Evolutionary conservation across 345 rosid species (phyloP).

Genomic region (Aegle marmelos): DNA sequence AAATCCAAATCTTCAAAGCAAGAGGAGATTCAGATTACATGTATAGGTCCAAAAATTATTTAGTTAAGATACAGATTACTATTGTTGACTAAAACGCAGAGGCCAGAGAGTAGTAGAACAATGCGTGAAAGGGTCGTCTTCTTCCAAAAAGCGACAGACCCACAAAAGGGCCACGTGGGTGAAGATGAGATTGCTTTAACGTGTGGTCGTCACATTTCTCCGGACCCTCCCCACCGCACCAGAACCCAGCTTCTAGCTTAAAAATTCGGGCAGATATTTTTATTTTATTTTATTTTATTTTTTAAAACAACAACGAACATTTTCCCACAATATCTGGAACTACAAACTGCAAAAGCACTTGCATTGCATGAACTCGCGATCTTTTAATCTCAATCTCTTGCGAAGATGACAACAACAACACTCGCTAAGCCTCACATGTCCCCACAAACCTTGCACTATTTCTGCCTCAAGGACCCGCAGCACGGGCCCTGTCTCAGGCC

Average conservation of each 20-base stretch:
- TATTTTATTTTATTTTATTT: not conserved
- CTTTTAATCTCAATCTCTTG: not conserved
- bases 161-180: slow-evolving; percentile 47
- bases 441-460: slow-evolving; percentile 41
- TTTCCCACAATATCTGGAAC: not conserved
- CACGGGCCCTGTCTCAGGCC: slow-evolving; percentile 31
- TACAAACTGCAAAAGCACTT: not conserved
- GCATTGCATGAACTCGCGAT: slow-evolving; percentile 26
- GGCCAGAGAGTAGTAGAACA: not conserved
- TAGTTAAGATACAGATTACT: not conserved
- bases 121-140: slow-evolving; percentile 8
- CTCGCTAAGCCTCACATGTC: slow-evolving; percentile 50
- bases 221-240: not conserved
- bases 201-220: slow-evolving; percentile 82
- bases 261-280: not conserved
- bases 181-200: slow-evolving; percentile 75
- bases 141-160: slow-evolving; percentile 4
- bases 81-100: too few relatives aligned
- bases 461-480: slow-evolving; percentile 28
- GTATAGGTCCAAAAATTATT: not conserved
- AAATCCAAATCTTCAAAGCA: not conserved
- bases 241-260: not conserved
- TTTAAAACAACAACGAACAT: not conserved
- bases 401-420: slow-evolving; percentile 51
- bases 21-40: not conserved